Evolutionary conservation across 129 eudicot genomes (phyloP), one percentile per base, ranked within the genome.

Genomic region (Tagetes patula): DNA sequence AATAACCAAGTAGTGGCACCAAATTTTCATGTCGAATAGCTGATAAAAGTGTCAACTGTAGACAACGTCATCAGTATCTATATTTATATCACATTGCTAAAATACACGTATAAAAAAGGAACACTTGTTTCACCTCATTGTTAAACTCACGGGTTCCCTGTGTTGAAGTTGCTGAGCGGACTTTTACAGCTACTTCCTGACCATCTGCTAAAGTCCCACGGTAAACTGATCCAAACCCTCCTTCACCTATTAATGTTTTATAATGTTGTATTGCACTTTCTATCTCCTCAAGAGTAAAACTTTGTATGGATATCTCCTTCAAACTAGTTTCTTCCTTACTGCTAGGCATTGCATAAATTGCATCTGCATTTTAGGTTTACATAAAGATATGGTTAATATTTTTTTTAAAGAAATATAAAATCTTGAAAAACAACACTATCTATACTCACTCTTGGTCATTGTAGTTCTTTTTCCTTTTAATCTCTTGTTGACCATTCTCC

Each of bases 71-170:
- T 80, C 36, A 73, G 49, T 55, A 65, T 43, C 31, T 62, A 65
- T 58, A 56, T 49, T 65, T 48, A 60, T 60, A 36, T 60, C 66
- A 60, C 14, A 60, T 60, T 36, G 27, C 42, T 36, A 20, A 60
- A 55, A 40, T 3, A 40, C 3, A 40, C 5, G 43, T 1, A 3
- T 0, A 40, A 11, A 33, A 60, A 60, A 60, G 20, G 14, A 60
- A 33, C 20, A 60, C 31, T 50, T 42, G 43, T 48, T 67, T 74
- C 42, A 87, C 97, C 91, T 91, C 97, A 74, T 91, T 87, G 60
- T 91, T 84, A 56, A 91, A 91, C 76, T 91, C 97, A 43, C 97
- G 97, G 49, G 86, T 87, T 80, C 97, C 97, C 71, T 91, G 97
- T 31, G 97, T 87, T 54, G 97, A 91, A 61, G 87, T 91, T 49